These are phyloP conservation scores for Xylaria telfairii DNA, from an alignment of 495 filamentous ascomycete genomes.

Conservation along the genomic window DNA sequence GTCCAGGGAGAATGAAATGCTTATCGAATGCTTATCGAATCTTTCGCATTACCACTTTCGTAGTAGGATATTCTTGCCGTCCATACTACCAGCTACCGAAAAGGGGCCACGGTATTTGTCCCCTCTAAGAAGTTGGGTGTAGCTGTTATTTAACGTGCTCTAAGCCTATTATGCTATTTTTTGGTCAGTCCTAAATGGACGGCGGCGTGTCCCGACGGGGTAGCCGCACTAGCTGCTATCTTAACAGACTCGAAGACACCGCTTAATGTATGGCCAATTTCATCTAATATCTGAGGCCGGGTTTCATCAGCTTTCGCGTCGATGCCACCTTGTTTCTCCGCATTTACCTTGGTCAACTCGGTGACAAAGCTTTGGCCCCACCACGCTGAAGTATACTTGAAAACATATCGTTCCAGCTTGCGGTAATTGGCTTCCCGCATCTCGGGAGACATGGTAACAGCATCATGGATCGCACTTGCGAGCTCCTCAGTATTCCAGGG, in stretches of 20 bases:
- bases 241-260: constrained; percentile 42
- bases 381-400: constrained; percentile 93
- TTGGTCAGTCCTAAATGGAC: constrained; percentile 7
- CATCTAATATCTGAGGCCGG: constrained; percentile 32
- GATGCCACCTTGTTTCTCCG: constrained; percentile 35
- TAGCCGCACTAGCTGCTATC: constrained; percentile 37
- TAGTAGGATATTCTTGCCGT: neutral
- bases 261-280: constrained; percentile 35
- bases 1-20: neutral
- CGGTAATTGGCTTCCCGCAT: constrained; percentile 81
- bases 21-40: neutral
- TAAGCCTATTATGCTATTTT: constrained; percentile 7
- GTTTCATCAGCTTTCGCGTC: constrained; percentile 35
- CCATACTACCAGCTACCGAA: neutral
- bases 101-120: neutral
- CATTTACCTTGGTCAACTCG: constrained; percentile 70
- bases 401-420: constrained; percentile 82
- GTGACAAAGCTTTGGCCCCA: constrained; percentile 95
- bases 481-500: constrained; percentile 91
- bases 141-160: neutral
- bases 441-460: constrained; percentile 84
- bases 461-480: constrained; percentile 81
- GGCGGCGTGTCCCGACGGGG: constrained; percentile 33
- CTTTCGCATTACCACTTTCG: neutral
- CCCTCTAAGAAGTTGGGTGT: neutral